phyloP scores from a whole-genome alignment of 2,329 filamentous ascomycete genomes.

The Coleophoma crateriformis region DNA sequence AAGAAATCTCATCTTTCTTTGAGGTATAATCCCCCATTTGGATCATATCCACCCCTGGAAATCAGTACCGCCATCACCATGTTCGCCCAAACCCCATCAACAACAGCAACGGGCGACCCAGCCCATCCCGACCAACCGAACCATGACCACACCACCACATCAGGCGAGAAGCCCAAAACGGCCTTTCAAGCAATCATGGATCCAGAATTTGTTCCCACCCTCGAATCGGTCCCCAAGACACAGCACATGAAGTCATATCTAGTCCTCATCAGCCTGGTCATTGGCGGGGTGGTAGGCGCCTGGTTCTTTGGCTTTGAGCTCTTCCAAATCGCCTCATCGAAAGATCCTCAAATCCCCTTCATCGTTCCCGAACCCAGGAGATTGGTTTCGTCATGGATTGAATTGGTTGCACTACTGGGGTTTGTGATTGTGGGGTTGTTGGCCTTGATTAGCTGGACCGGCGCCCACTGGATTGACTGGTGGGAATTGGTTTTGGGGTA shows the following conservation, averaged over 20 bases:
- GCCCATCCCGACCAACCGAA: not conserved
- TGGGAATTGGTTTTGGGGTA: constrained; percentile 2
- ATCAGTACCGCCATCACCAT: not conserved
- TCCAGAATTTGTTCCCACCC: constrained; percentile 2
- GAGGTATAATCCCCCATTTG: too few species aligned
- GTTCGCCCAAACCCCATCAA: not conserved
- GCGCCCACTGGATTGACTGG: constrained; percentile 1
- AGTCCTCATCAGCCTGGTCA: not conserved
- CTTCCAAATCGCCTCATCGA: not conserved
- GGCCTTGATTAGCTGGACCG: not conserved
- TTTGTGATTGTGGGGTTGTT: not conserved
- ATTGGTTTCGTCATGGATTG: not conserved
- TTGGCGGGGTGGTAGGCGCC: not conserved
- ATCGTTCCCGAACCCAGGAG: not conserved
- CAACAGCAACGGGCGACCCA: not conserved
- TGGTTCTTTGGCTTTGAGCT: constrained; percentile 4
- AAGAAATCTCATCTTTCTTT: too few species aligned
- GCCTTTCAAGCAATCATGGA: constrained; percentile 1
- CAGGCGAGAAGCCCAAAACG: constrained; percentile 1
- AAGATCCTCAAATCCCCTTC: not conserved
- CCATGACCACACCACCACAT: not conserved
- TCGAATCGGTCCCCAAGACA: not conserved
- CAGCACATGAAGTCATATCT: not conserved
- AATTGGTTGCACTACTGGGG: not conserved
- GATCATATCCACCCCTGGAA: too few species aligned